Evolutionary conservation across 805 yeast genomes (phyloP), one percentile per base, ranked within the genome.

Genomic region (Wickerhamiella siamensis): DNA sequence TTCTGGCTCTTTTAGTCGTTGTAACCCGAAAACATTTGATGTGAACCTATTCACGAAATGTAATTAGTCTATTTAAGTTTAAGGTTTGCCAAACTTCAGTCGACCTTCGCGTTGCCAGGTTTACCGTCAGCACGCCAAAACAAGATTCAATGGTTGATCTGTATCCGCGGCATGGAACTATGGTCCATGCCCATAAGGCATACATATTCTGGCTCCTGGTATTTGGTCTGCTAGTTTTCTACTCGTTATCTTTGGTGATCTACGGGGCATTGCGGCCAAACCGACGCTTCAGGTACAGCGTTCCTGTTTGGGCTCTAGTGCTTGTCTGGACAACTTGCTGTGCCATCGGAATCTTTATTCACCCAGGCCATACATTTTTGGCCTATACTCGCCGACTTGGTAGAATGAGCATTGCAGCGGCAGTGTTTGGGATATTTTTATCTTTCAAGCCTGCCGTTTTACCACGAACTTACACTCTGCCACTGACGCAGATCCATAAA

Each of bases 371-470:
- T 6, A 43, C 40, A 9, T 18, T 42, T 15, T n/a, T 43, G n/a
- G 51, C 51, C 41, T 61, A 84, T 17, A 80, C 93, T 0, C 81
- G 83, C 47, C 63, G 95, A 34, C 55, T 79, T 40, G 96, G 96
- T 0, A 70, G 94, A 51, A 69, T 87, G 1, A 68, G 86, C 2
- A 77, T 79, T 18, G 80, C 87, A 9, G 66, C 80, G 43, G 62
- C 87, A 48, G 94, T 95, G 0, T 71, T 86, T 0, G 58, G 83
- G 2, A 61, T 84, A 32, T 79, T 86, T 45, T 59, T 88, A 18
- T 76, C 93, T 0, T 56, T 84, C 42, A 64, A 91, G 43, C 96
- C 97, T 0, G 77, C 91, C 1, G 88, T 94, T 1, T 60, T 88
- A 37, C 95, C 95, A 0, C 67, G 73, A 38, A 74, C 81, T 0